phyloP scores from a whole-genome alignment of 352 stramenopile species.

The Globisporangium splendens region DNA sequence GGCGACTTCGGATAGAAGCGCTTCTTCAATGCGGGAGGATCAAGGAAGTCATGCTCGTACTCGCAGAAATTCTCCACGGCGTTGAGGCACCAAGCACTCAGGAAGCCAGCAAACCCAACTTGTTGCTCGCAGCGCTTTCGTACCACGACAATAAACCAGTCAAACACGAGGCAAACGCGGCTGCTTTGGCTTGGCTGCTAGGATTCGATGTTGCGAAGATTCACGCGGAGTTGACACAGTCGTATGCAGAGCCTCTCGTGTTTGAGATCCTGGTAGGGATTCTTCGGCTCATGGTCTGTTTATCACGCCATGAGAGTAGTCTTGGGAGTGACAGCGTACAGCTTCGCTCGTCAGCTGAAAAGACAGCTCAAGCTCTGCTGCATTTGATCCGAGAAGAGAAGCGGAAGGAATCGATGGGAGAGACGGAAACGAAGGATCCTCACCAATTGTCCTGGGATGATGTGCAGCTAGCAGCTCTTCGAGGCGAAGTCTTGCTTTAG shows the following conservation, averaged over 20 bases:
- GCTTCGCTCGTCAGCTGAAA: slow-evolving; percentile 21
- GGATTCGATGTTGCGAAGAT: slow-evolving; percentile 21
- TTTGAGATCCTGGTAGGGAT: slow-evolving; percentile 27
- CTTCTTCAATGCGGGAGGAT: slow-evolving; percentile 50
- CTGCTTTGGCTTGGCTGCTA: slow-evolving; percentile 32
- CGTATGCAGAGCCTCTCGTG: slow-evolving; percentile 13
- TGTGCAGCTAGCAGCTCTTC: slow-evolving; percentile 8
- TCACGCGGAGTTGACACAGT: slow-evolving; percentile 6
- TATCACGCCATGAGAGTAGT: slow-evolving; percentile 28
- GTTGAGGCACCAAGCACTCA: slow-evolving; percentile 3
- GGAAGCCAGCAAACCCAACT: slow-evolving; percentile 4
- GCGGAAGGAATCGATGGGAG: neutral
- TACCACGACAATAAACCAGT: slow-evolving; percentile 41
- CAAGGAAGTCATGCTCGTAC: slow-evolving; percentile 39
- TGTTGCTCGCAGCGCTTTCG: slow-evolving; percentile 10
- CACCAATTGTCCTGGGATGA: slow-evolving; percentile 1
- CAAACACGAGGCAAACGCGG: slow-evolving; percentile 27
- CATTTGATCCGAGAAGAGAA: slow-evolving; percentile 9
- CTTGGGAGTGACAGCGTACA: slow-evolving; percentile 21
- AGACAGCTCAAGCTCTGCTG: slow-evolving; percentile 26
- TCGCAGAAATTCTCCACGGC: slow-evolving; percentile 27
- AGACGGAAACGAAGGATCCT: neutral
- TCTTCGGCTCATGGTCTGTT: slow-evolving; percentile 24
- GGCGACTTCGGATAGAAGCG: slow-evolving; percentile 41
- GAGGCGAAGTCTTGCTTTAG: slow-evolving; percentile 30